phyloP scores from a whole-genome alignment of 2,329 filamentous ascomycete species.

The Gaeumannomyces sp. region DNA sequence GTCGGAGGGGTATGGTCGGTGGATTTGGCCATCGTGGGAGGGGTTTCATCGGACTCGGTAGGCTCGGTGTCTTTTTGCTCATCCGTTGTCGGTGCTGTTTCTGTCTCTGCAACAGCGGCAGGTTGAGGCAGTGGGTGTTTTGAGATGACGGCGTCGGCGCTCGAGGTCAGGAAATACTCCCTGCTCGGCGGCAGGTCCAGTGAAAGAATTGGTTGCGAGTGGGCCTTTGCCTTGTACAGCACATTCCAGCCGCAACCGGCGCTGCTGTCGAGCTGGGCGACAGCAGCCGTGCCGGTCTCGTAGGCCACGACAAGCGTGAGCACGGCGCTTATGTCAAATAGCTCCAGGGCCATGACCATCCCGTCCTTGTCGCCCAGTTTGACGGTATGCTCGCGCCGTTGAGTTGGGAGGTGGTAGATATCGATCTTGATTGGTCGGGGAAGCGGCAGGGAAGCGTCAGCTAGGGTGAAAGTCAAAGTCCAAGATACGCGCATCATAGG shows the following conservation, averaged over 20 bases:
- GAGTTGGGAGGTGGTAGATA: slow-evolving; percentile 74
- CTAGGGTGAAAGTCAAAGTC: background rate
- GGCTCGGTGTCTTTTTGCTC: background rate
- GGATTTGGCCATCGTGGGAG: background rate
- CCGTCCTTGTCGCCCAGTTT: slow-evolving; percentile 49
- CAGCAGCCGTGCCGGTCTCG: slow-evolving; percentile 72
- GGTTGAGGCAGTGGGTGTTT: slow-evolving; percentile 57
- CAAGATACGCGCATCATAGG: background rate
- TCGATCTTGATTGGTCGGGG: slow-evolving; percentile 50
- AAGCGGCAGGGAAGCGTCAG: slow-evolving; percentile 10
- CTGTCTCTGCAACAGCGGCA: background rate
- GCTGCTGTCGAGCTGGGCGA: slow-evolving; percentile 46
- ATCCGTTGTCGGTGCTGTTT: background rate
- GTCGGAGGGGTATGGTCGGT: background rate
- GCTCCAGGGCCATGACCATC: slow-evolving; percentile 81
- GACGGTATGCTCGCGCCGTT: slow-evolving; percentile 58
- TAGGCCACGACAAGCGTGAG: slow-evolving; percentile 71
- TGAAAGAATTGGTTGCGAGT: slow-evolving; percentile 77
- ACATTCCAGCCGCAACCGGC: slow-evolving; percentile 35
- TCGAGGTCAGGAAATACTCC: slow-evolving; percentile 68
- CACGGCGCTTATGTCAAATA: slow-evolving; percentile 38
- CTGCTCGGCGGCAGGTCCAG: slow-evolving; percentile 47
- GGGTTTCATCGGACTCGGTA: background rate
- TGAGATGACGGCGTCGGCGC: slow-evolving; percentile 72
- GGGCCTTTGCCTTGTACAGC: slow-evolving; percentile 60